phyloP scores from a whole-genome alignment of 345 rosid species.

The Hirschfeldia incana region DNA sequence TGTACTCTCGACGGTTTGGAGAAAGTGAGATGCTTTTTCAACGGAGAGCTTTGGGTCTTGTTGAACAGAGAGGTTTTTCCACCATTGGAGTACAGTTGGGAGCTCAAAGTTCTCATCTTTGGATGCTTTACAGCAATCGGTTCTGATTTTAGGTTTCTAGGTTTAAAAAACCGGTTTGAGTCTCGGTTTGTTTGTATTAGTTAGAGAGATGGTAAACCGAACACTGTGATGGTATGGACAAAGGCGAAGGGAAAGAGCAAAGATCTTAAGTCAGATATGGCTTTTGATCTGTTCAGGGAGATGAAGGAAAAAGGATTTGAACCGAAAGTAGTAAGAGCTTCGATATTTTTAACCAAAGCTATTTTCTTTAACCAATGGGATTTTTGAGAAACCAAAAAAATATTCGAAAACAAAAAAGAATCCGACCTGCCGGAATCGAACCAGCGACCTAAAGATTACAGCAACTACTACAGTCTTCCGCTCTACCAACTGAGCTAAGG shows the following conservation, averaged over 20 bases:
- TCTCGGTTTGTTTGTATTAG: slow-evolving; percentile 2
- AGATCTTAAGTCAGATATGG: slow-evolving; percentile 53
- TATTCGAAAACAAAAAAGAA: neutral
- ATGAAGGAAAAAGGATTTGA: slow-evolving; percentile 69
- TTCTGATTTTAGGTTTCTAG: slow-evolving; percentile 9
- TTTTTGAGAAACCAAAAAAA: neutral
- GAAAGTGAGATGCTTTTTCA: slow-evolving; percentile 11
- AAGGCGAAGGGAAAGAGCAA: slow-evolving; percentile 61
- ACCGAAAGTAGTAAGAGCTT: slow-evolving; percentile 33
- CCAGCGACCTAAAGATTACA: slow-evolving; percentile 70
- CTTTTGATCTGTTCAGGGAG: slow-evolving; percentile 68
- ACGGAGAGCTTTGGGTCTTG: slow-evolving; percentile 11
- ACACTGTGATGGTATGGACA: slow-evolving; percentile 54
- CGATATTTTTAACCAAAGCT: slow-evolving; percentile 19
- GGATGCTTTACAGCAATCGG: neutral
- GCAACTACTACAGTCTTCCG: slow-evolving; percentile 81
- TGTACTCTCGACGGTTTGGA: neutral
- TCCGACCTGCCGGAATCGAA: slow-evolving; percentile 45
- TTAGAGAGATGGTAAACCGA: slow-evolving; percentile 54
- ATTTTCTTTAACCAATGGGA: slow-evolving; percentile 17
- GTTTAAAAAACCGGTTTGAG: slow-evolving; percentile 10
- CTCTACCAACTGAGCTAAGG: slow-evolving; percentile 97
- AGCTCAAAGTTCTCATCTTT: slow-evolving; percentile 32
- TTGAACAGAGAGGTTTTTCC: slow-evolving; percentile 11
- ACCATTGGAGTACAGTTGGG: slow-evolving; percentile 17